Conservation (phyloP, 2,329 filamentous ascomycete species). For the Talaromyces sp. region DNA sequence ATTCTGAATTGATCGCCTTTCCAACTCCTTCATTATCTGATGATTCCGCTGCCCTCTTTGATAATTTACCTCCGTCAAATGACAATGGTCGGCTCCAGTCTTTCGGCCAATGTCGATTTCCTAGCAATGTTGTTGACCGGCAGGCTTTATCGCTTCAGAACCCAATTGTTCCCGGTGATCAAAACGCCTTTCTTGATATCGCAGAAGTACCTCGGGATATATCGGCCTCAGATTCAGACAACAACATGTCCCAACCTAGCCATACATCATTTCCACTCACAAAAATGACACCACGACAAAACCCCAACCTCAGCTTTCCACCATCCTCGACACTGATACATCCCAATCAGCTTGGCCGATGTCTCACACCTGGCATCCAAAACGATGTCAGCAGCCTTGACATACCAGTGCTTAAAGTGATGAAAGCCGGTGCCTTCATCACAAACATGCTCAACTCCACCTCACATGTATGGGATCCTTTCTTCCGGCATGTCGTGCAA, state of each 20-base stretch:
- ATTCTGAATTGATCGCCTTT: neutral
- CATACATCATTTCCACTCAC: neutral
- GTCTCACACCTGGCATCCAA: neutral
- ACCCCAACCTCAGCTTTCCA: neutral
- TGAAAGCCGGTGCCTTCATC: neutral
- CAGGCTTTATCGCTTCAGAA: neutral
- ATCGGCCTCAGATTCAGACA: neutral
- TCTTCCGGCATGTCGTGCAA: constrained; percentile 10
- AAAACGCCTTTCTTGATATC: neutral
- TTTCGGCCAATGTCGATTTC: neutral
- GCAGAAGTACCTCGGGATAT: neutral
- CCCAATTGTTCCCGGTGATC: neutral
- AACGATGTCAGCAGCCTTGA: neutral
- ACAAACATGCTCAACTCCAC: constrained; percentile 42
- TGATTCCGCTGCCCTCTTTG: neutral
- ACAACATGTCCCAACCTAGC: neutral
- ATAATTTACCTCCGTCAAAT: neutral
- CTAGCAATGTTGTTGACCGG: neutral
- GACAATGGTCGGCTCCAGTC: neutral
- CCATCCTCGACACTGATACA: neutral
- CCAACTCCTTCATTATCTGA: neutral
- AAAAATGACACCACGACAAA: neutral
- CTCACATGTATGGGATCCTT: constrained; percentile 36
- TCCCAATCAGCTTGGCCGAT: neutral
- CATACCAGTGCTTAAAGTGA: neutral